phyloP scores from a whole-genome alignment of 345 rosid species.

The Cardiospermum halicacabum region DNA sequence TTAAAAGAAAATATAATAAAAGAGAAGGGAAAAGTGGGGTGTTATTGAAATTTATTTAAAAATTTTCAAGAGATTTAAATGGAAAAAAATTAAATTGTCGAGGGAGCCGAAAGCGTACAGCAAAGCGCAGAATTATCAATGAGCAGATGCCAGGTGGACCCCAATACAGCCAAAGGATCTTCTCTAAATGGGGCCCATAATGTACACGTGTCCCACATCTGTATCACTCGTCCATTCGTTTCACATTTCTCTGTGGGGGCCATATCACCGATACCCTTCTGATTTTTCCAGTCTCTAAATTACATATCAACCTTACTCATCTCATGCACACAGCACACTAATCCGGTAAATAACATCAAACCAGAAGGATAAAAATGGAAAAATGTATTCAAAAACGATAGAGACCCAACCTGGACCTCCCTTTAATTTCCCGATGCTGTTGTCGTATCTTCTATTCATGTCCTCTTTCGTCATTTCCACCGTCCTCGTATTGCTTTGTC shows the following conservation, averaged over 20 bases:
- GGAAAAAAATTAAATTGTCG: background rate
- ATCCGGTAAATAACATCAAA: background rate
- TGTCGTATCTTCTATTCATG: slow-evolving; percentile 9
- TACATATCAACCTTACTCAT: slow-evolving; percentile 20
- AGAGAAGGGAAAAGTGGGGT: too few relatives aligned
- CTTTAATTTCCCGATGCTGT: slow-evolving; percentile 27
- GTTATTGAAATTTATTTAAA: too few relatives aligned
- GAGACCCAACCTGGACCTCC: slow-evolving; percentile 1
- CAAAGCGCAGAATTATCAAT: background rate
- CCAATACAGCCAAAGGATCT: background rate
- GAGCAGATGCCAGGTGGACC: slow-evolving; percentile 4
- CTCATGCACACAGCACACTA: too few relatives aligned
- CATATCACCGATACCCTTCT: background rate
- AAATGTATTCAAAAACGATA: background rate
- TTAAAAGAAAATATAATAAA: too few relatives aligned
- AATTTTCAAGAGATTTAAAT: too few relatives aligned
- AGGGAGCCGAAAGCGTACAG: background rate
- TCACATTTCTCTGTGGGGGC: background rate
- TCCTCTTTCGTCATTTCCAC: slow-evolving; percentile 28
- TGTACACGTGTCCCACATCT: background rate
- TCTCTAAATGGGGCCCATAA: background rate
- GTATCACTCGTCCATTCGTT: background rate
- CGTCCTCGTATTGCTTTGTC: slow-evolving; percentile 3
- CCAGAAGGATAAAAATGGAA: background rate
- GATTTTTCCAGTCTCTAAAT: background rate